Evolutionary conservation across 352 stramenopile genomes (phyloP).

Genomic region (Phytophthora rubi): DNA sequence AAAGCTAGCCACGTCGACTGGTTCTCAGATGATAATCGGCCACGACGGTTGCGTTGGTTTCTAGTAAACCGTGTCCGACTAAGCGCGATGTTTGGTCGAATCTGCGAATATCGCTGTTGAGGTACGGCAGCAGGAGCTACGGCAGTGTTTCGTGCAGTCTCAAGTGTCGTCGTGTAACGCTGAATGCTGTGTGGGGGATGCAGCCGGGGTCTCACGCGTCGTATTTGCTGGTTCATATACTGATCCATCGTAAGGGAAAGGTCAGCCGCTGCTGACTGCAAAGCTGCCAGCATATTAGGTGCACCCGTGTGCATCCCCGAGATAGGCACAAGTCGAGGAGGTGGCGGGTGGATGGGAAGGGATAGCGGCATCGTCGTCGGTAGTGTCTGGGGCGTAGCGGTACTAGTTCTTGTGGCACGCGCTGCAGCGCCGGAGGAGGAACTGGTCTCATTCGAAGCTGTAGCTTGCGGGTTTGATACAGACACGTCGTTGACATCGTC

Average conservation of each 20-base stretch:
- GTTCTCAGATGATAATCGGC: constrained; percentile 76
- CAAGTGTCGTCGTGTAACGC: constrained; percentile 42
- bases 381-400: constrained; percentile 11
- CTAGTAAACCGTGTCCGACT: constrained; percentile 80
- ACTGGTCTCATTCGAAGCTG: constrained; percentile 43
- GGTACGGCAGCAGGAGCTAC: constrained; percentile 32
- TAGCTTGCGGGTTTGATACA: constrained; percentile 45
- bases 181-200: constrained; percentile 50
- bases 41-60: constrained; percentile 76
- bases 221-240: constrained; percentile 86
- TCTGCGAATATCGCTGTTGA: constrained; percentile 80
- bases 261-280: constrained; percentile 69
- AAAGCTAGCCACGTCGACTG: constrained; percentile 88
- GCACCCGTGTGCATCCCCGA: constrained; percentile 39
- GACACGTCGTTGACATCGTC: constrained; percentile 73
- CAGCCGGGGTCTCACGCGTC: constrained; percentile 73
- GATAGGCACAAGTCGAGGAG: constrained; percentile 46
- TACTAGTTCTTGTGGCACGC: constrained; percentile 11
- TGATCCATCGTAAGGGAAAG: constrained; percentile 77
- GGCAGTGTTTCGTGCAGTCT: constrained; percentile 32
- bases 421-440: constrained; percentile 36
- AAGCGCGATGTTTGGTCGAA: constrained; percentile 85
- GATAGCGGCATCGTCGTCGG: constrained; percentile 39
- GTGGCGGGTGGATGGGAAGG: constrained; percentile 42
- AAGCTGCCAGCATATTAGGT: constrained; percentile 64